Conservation (phyloP, 225 moss, liverwort and hornwort genomes). For the Antitrichia curtipendula region DNA sequence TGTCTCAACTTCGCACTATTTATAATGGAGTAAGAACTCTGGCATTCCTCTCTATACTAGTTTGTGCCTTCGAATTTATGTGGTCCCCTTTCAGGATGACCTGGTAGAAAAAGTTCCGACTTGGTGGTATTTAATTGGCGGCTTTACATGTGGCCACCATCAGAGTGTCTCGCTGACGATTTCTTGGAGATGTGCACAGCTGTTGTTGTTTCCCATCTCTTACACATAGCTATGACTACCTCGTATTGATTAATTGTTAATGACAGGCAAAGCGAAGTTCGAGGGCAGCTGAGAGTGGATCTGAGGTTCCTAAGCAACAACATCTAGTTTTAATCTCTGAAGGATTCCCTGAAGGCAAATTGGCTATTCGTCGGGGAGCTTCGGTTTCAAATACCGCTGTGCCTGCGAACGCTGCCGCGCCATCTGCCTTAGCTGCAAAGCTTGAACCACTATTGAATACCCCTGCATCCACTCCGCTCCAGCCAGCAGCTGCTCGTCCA, state of each 20-base stretch:
- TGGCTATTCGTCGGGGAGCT: constrained; percentile 54
- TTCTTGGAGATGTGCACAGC: neutral
- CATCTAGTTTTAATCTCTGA: constrained; percentile 79
- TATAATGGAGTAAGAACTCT: constrained; percentile 46
- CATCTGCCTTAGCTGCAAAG: constrained; percentile 47
- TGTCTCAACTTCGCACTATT: constrained; percentile 48
- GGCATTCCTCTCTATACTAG: neutral
- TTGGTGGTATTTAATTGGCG: neutral
- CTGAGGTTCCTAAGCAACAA: constrained; percentile 47
- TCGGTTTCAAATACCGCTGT: constrained; percentile 27
- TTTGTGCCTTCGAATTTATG: neutral
- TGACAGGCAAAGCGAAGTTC: constrained; percentile 64
- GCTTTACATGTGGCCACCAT: neutral
- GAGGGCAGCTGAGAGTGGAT: constrained; percentile 26
- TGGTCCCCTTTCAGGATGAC: neutral
- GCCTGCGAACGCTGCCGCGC: constrained; percentile 23
- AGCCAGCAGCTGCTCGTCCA: constrained; percentile 46
- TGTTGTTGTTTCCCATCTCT: neutral
- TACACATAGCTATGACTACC: neutral
- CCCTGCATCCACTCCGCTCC: constrained; percentile 31
- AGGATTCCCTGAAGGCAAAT: constrained; percentile 67
- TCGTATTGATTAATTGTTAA: neutral
- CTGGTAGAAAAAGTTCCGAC: neutral
- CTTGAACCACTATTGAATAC: constrained; percentile 46
- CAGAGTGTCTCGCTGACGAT: neutral